Evolutionary conservation across 208 protist species (phyloP).

Genomic region (Trypanosoma vivax): DNA sequence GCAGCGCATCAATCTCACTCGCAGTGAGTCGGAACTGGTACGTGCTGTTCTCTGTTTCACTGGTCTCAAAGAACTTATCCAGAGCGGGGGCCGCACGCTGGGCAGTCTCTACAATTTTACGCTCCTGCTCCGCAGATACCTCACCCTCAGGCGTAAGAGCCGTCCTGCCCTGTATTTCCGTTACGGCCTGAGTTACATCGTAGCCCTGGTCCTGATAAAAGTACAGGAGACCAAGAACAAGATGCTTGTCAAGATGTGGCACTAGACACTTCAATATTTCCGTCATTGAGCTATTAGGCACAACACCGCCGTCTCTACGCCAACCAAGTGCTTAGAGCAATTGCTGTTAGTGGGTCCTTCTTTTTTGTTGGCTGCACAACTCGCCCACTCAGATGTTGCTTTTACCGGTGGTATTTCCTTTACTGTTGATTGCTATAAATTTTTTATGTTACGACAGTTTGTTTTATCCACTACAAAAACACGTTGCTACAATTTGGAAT

Average conservation of each 20-base stretch:
- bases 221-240: constrained; percentile 66
- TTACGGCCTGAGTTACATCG: constrained; percentile 67
- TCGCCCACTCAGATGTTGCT: too few species aligned
- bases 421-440: too few species aligned
- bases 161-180: constrained; percentile 56
- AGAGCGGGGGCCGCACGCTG: constrained; percentile 55
- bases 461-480: too few species aligned
- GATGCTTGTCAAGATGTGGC: constrained; percentile 85
- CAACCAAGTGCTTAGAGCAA: too few species aligned
- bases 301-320: too few species aligned
- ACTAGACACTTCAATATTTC: constrained; percentile 68
- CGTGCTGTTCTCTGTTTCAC: constrained; percentile 46
- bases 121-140: constrained; percentile 68
- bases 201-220: constrained; percentile 66
- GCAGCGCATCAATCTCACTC: constrained; percentile 65
- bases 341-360: neutral
- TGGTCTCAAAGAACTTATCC: constrained; percentile 67
- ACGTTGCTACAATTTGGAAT: too few species aligned
- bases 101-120: constrained; percentile 45
- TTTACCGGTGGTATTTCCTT: too few species aligned
- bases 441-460: too few species aligned
- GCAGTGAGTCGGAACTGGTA: constrained; percentile 77
- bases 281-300: constrained; percentile 35
- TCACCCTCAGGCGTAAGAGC: constrained; percentile 57
- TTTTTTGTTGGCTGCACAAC: too few species aligned